Conservation (phyloP, 495 filamentous ascomycete genomes). For the Chaetomium fimeti region DNA sequence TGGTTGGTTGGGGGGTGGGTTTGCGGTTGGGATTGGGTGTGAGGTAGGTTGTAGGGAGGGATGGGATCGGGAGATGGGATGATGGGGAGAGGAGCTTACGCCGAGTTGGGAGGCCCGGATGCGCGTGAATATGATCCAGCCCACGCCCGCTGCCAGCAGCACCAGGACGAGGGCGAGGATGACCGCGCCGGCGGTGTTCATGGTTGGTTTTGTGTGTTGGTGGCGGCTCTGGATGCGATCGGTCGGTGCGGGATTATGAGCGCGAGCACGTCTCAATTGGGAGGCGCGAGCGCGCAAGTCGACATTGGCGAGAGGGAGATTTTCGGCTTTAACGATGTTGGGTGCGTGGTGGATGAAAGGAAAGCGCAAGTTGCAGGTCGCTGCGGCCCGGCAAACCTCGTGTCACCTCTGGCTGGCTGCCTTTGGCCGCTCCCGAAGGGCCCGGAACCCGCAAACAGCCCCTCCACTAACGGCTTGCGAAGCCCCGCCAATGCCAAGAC, state of each 20-base stretch:
- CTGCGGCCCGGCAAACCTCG: background rate
- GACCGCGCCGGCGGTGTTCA: slow-evolving; percentile 47
- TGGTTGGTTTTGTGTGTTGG: slow-evolving; percentile 4
- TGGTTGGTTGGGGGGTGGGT: slow-evolving; percentile 39
- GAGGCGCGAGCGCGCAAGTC: background rate
- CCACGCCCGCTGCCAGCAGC: slow-evolving; percentile 43
- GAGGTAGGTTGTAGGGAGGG: background rate
- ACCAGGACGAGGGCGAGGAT: slow-evolving; percentile 54
- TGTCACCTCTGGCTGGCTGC: background rate
- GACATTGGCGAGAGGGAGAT: background rate
- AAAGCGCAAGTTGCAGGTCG: background rate
- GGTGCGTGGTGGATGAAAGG: background rate
- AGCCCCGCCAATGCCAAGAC: background rate
- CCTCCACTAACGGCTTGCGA: background rate
- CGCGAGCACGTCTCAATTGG: background rate
- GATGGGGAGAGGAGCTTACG: slow-evolving; percentile 33
- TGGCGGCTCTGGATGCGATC: background rate
- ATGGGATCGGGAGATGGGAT: slow-evolving; percentile 7
- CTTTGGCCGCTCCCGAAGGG: slow-evolving; percentile 5
- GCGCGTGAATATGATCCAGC: slow-evolving; percentile 57
- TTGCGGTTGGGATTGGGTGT: background rate
- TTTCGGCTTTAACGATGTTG: background rate
- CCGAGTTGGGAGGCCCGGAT: slow-evolving; percentile 61
- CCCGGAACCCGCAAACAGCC: slow-evolving; percentile 6
- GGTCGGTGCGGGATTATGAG: background rate